A percentile compares a stretch with the other conserved stretches of the same genome.
Conservation (phyloP, 2,329 filamentous ascomycete species). For the Stemphylium lycopersici region DNA sequence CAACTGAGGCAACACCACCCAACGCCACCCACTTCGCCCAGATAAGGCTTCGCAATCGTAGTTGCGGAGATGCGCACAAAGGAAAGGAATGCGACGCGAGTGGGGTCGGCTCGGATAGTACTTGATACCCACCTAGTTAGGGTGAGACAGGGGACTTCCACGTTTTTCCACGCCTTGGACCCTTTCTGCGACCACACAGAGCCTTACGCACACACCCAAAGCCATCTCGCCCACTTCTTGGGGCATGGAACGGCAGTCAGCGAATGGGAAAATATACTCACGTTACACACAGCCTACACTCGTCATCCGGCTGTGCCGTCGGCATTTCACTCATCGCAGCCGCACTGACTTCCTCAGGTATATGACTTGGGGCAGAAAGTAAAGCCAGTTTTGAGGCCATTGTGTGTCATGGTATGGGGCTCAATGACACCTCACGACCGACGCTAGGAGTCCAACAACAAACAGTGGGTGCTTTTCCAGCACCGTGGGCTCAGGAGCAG, state of each 20-base stretch:
- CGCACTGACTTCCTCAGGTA: not conserved
- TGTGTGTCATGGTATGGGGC: not conserved
- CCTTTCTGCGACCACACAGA: constrained; percentile 12
- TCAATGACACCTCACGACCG: not conserved
- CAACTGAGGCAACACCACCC: not conserved
- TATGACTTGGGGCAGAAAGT: too few species aligned
- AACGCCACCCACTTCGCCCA: not conserved
- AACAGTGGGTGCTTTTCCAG: not conserved
- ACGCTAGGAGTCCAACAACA: not conserved
- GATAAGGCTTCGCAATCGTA: not conserved
- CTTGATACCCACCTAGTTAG: not conserved
- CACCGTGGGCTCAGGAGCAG: not conserved
- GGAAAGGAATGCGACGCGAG: not conserved
- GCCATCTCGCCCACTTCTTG: not conserved
- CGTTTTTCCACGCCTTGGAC: not conserved
- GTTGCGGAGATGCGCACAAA: not conserved
- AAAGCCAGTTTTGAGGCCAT: not conserved
- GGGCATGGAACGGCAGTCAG: not conserved
- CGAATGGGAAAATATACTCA: constrained; percentile 8
- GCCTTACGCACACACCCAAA: constrained; percentile 11
- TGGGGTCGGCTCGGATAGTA: not conserved
- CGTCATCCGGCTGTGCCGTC: constrained; percentile 9
- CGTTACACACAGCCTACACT: constrained; percentile 2
- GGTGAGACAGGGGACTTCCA: not conserved
- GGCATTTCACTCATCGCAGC: not conserved